Base-by-base conservation (phyloP, 2,329 filamentous ascomycete species). In the Hymenoscyphus occultus region DNA sequence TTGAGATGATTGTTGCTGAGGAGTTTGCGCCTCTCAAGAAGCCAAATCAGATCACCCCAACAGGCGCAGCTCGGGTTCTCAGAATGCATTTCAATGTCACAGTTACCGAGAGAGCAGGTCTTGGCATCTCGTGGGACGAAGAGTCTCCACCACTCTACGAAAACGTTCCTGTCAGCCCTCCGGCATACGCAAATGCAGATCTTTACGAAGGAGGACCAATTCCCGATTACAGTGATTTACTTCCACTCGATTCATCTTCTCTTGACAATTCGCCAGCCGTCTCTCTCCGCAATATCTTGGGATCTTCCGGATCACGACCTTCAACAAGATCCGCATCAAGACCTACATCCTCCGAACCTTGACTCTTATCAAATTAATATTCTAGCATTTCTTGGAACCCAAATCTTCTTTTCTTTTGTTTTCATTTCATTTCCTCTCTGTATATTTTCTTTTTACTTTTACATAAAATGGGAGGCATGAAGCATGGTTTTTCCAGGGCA, bases 51-150 rank as follows among this genome's bases (percentile, higher is more conserved):
- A 85, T 91, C 59, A 93, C 92, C 0, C 92, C 93, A 60, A 97
- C 94, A 0, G 94, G 94, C 67, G 90, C 93, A 2, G 95, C 94
- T 0, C 87, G 94, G 69, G 94, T 98, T 61, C 82, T 99, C 67
- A 86, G 94, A 70, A 97, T 97, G 85, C 92, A 96, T 76, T 98
- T 97, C 80, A 87, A 86, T 72, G 83, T 95, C 62, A 82, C 87
- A 64, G 84, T 98, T 63, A 97, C 93, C 3, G 94, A 97, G 78
- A 93, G 94, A 92, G 97, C 74, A 22, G 94, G 94, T 19, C 85
- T 97, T 75, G 93, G 94, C 60, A 93, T 99, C 72, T 92, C 90
- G 71, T 99, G 95, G 94, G 94, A 98, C 72, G 94, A 97, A 78
- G 94, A 99, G 80, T 88, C 91, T 74, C 94, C 94, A 13, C 94